These are phyloP conservation scores for Lasiodiplodia sp. DNA, from an alignment of 2,329 filamentous ascomycete genomes.

Conservation along the genomic window DNA sequence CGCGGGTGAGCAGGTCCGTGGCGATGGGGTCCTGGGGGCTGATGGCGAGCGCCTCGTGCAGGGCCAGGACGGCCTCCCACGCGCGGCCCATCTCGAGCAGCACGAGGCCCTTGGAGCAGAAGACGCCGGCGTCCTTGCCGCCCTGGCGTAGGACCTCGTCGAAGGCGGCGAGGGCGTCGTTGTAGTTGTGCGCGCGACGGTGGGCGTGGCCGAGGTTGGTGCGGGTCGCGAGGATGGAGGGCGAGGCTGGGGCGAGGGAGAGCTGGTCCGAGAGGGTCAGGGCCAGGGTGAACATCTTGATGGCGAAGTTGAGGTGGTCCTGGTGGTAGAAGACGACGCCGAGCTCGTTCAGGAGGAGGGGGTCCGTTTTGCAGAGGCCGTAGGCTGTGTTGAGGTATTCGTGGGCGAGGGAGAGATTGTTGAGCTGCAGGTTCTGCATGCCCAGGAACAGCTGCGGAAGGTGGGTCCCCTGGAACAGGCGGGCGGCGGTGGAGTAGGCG, in stretches of 20 bases:
- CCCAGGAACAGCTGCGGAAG: slow-evolving; percentile 94
- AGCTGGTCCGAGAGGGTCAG: slow-evolving; percentile 81
- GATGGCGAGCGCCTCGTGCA: slow-evolving; percentile 85
- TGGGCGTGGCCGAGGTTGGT: slow-evolving; percentile 91
- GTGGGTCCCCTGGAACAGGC: slow-evolving; percentile 96
- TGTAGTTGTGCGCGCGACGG: slow-evolving; percentile 72
- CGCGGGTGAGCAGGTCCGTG: slow-evolving; percentile 77
- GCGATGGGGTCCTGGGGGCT: slow-evolving; percentile 82
- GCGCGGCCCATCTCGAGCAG: slow-evolving; percentile 77
- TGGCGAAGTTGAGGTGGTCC: slow-evolving; percentile 76
- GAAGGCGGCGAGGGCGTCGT: slow-evolving; percentile 79
- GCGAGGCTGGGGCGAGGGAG: slow-evolving; percentile 72
- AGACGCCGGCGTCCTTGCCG: slow-evolving; percentile 78
- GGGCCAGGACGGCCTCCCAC: slow-evolving; percentile 78
- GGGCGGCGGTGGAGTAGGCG: slow-evolving; percentile 92
- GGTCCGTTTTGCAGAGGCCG: slow-evolving; percentile 81
- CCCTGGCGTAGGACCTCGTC: slow-evolving; percentile 86
- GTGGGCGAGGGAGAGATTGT: slow-evolving; percentile 91
- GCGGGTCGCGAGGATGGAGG: slow-evolving; percentile 80
- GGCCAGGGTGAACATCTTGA: slow-evolving; percentile 78
- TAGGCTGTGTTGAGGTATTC: slow-evolving; percentile 95
- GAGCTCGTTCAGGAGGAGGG: slow-evolving; percentile 91
- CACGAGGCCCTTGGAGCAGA: slow-evolving; percentile 83
- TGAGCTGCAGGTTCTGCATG: slow-evolving; percentile 97
- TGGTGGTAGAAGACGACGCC: slow-evolving; percentile 97